These are phyloP conservation scores for Schrenkiella parvula DNA, from an alignment of 345 rosid species.

Conservation along the genomic window DNA sequence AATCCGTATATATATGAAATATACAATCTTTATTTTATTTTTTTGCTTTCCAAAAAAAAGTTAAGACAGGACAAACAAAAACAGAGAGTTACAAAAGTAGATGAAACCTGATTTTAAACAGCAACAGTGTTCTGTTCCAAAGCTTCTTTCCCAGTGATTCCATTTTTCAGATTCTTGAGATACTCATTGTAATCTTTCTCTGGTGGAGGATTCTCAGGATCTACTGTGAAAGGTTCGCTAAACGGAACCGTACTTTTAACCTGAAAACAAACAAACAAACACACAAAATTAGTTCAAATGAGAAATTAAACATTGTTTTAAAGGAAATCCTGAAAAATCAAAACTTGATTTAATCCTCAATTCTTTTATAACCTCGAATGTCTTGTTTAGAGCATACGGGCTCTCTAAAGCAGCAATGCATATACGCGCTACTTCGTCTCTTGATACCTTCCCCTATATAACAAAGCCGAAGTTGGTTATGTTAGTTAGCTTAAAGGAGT, in stretches of 20 bases:
- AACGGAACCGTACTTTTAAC: slow-evolving; percentile 89
- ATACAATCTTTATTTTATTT: background rate
- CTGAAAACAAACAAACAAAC: slow-evolving; percentile 37
- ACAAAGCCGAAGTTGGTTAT: background rate
- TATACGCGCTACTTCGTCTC: slow-evolving; percentile 89
- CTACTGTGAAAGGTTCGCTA: slow-evolving; percentile 79
- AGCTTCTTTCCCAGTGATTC: slow-evolving; percentile 75
- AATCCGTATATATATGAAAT: background rate
- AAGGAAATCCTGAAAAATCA: background rate
- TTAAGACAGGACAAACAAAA: background rate
- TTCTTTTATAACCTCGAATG: slow-evolving; percentile 64
- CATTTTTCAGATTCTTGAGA: slow-evolving; percentile 69
- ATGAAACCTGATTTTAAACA: slow-evolving; percentile 35
- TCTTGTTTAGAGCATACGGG: slow-evolving; percentile 73
- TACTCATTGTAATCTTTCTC: slow-evolving; percentile 77
- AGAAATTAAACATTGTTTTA: background rate
- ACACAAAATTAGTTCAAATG: background rate
- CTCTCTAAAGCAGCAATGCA: slow-evolving; percentile 84
- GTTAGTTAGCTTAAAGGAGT: background rate
- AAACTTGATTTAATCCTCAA: background rate
- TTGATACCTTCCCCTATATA: slow-evolving; percentile 81
- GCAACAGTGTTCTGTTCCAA: slow-evolving; percentile 52
- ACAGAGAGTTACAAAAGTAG: background rate
- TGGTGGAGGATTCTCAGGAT: slow-evolving; percentile 81
- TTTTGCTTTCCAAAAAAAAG: background rate